These are phyloP conservation scores for Chaetomiaceae sp. DNA, from an alignment of 2,329 filamentous ascomycete genomes.

Conservation along the genomic window DNA sequence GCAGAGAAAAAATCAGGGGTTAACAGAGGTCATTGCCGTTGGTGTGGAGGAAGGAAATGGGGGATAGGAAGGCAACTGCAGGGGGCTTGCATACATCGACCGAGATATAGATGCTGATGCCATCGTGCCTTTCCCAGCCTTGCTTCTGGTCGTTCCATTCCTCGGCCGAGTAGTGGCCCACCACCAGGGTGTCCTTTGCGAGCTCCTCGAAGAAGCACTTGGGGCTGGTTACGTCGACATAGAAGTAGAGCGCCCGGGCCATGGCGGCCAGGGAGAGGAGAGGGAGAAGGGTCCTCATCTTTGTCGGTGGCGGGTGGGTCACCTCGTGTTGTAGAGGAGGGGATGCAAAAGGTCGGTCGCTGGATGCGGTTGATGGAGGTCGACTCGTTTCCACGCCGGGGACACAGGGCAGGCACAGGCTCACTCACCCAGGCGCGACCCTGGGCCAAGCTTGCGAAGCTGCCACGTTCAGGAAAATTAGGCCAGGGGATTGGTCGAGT, in stretches of 20 bases:
- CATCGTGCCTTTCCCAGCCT: constrained; percentile 67
- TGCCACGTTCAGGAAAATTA: constrained; percentile 49
- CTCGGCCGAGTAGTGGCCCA: constrained; percentile 85
- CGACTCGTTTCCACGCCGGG: background rate
- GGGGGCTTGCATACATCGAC: constrained; percentile 62
- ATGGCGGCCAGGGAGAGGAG: constrained; percentile 61
- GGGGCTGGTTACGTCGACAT: constrained; percentile 75
- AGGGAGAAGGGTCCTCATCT: constrained; percentile 59
- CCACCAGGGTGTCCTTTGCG: constrained; percentile 93
- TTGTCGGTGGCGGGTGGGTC: constrained; percentile 25
- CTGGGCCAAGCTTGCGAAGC: constrained; percentile 35
- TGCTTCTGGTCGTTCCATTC: constrained; percentile 70
- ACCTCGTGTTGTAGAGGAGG: background rate
- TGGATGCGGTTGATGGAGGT: constrained; percentile 20
- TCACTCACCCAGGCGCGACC: constrained; percentile 19
- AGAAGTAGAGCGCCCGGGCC: constrained; percentile 89
- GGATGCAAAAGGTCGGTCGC: background rate
- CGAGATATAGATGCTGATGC: constrained; percentile 80
- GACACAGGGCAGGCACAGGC: no score
- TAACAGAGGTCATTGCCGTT: background rate
- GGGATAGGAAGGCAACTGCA: background rate
- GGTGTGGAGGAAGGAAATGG: background rate
- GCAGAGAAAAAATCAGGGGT: constrained; percentile 8
- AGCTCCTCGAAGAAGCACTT: constrained; percentile 99
- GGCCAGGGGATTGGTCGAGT: constrained; percentile 19